Conservation (phyloP, 805 yeast species). For the Pichia insulana region DNA sequence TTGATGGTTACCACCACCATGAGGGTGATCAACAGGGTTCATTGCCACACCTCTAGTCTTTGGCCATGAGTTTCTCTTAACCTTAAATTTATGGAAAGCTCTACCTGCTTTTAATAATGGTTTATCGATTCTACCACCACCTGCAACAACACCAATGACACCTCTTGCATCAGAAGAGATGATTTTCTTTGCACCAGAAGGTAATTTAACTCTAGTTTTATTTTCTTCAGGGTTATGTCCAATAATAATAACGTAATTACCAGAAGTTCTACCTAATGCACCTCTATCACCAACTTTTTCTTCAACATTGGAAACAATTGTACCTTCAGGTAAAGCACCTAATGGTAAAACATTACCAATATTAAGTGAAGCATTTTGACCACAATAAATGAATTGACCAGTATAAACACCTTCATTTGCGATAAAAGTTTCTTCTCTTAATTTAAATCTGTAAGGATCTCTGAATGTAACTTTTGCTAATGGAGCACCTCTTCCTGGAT, state of each 20-base stretch:
- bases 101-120: slow-evolving; percentile 99
- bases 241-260: slow-evolving; percentile 97
- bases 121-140: slow-evolving; percentile 99
- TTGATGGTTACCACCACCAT: slow-evolving; percentile 99
- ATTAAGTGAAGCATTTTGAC: slow-evolving; percentile 95
- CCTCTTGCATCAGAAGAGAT: slow-evolving; percentile 96
- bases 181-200: slow-evolving; percentile 98
- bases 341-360: slow-evolving; percentile 96
- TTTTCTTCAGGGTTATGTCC: slow-evolving; percentile 99
- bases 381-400: slow-evolving; percentile 98
- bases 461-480: slow-evolving; percentile 98
- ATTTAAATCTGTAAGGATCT: slow-evolving; percentile 98
- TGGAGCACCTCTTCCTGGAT: slow-evolving; percentile 99
- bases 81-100: slow-evolving; percentile 99
- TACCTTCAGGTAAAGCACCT: slow-evolving; percentile 98
- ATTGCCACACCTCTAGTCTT: slow-evolving; percentile 99
- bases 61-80: slow-evolving; percentile 99
- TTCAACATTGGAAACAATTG: slow-evolving; percentile 96
- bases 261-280: slow-evolving; percentile 99
- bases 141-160: slow-evolving; percentile 99
- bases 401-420: slow-evolving; percentile 99
- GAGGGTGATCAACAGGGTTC: slow-evolving; percentile 99
- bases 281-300: slow-evolving; percentile 99
- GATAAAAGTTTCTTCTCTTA: slow-evolving; percentile 96
- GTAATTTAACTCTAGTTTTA: slow-evolving; percentile 98